These are phyloP conservation scores for Ilyonectria destructans DNA, from an alignment of 2,329 filamentous ascomycete genomes.

Conservation along the genomic window DNA sequence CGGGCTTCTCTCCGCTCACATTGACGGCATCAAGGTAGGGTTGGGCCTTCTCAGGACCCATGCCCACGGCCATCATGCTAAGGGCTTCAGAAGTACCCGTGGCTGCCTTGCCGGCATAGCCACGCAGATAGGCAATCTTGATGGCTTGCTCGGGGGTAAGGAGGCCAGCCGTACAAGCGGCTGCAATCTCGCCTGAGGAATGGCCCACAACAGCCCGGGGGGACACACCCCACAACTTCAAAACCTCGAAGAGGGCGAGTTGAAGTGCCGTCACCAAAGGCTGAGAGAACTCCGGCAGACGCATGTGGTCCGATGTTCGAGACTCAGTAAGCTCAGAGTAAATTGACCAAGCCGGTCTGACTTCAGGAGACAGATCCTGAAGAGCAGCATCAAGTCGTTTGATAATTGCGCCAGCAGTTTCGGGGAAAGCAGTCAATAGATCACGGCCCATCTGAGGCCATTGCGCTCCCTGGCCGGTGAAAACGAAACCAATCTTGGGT, in stretches of 20 bases:
- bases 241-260: constrained; percentile 56
- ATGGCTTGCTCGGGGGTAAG: constrained; percentile 46
- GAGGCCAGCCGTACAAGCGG: constrained; percentile 48
- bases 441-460: constrained; percentile 55
- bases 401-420: constrained; percentile 24
- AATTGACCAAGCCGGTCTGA: constrained; percentile 32
- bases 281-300: constrained; percentile 51
- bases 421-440: constrained; percentile 40
- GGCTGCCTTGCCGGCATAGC: constrained; percentile 31
- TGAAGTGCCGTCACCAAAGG: constrained; percentile 60
- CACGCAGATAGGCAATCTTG: constrained; percentile 53
- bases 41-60: constrained; percentile 21
- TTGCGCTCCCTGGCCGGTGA: constrained; percentile 58
- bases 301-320: constrained; percentile 23
- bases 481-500: constrained; percentile 48
- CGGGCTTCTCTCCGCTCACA: constrained; percentile 5
- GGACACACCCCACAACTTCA: constrained; percentile 47
- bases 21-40: constrained; percentile 24
- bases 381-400: constrained; percentile 41
- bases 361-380: constrained; percentile 33
- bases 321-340: constrained; percentile 39
- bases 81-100: constrained; percentile 6
- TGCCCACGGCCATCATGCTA: constrained; percentile 28
- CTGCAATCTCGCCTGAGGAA: constrained; percentile 57
- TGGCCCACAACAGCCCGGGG: constrained; percentile 54